A percentile compares a stretch with the other conserved stretches of the same genome.
These are phyloP conservation scores for Ricinus communis DNA, from an alignment of 345 rosid genomes.

Conservation along the genomic window DNA sequence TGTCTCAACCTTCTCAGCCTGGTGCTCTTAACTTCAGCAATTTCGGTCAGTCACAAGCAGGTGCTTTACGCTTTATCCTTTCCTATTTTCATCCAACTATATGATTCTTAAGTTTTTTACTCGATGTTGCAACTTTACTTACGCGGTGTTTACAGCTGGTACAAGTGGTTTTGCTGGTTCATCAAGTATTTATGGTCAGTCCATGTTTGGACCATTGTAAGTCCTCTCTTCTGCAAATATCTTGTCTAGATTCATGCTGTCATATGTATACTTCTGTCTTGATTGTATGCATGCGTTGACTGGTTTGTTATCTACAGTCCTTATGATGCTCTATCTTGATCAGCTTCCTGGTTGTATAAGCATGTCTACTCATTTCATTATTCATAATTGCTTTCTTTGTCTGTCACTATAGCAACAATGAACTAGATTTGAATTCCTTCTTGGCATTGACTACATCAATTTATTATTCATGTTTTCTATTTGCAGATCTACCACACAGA, in stretches of 20 bases:
- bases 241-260: background rate
- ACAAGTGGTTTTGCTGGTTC: constrained; percentile 42
- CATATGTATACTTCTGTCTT: background rate
- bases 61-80: constrained; percentile 26
- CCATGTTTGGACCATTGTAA: constrained; percentile 51
- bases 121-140: constrained; percentile 12
- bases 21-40: constrained; percentile 50
- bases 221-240: constrained; percentile 26
- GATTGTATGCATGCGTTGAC: background rate
- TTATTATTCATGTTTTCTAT: constrained; percentile 4
- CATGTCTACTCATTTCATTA: background rate
- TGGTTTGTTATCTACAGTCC: background rate
- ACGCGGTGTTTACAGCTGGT: constrained; percentile 36
- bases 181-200: constrained; percentile 53
- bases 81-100: constrained; percentile 1
- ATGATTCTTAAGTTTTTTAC: constrained; percentile 12
- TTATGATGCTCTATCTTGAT: background rate
- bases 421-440: background rate
- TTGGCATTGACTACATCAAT: background rate
- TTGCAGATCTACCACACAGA: constrained; percentile 54
- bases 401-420: background rate
- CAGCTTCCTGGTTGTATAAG: background rate
- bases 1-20: constrained; percentile 54
- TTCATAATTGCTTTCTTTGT: background rate
- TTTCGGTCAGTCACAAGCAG: constrained; percentile 56